Percentiles rank a stretch among this genome's conserved stretches.
phyloP scores from a whole-genome alignment of 2,329 filamentous ascomycete species.

The Arthrobotrys conoides region DNA sequence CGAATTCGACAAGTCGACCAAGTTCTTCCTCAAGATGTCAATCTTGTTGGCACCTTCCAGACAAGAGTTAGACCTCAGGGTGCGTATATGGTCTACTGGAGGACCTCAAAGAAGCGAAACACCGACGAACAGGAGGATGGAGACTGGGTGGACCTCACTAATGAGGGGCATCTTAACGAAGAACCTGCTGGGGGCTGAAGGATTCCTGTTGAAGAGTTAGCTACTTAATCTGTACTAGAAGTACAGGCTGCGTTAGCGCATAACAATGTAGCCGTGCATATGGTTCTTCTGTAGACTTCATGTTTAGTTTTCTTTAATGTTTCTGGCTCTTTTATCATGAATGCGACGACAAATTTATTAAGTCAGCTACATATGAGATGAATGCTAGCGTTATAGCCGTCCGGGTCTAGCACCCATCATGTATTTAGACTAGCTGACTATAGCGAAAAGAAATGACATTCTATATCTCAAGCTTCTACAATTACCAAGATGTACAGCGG shows the following conservation, averaged over 20 bases:
- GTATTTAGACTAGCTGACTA: background rate
- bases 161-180: background rate
- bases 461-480: too few species aligned
- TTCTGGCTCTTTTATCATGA: background rate
- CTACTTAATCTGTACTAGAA: background rate
- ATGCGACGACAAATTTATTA: too few species aligned
- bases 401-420: background rate
- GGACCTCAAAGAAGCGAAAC: background rate
- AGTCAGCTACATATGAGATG: too few species aligned
- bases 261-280: background rate
- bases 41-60: background rate
- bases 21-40: background rate
- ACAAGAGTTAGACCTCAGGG: background rate
- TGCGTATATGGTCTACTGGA: constrained; percentile 9
- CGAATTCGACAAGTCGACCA: background rate
- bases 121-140: background rate
- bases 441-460: too few species aligned
- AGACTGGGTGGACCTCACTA: constrained; percentile 2
- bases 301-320: background rate
- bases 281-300: background rate
- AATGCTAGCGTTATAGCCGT: too few species aligned
- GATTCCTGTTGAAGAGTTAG: too few species aligned
- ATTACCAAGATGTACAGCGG: too few species aligned
- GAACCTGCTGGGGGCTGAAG: background rate
- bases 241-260: background rate